These are phyloP conservation scores for Penicillium oxalicum DNA, from an alignment of 2,329 filamentous ascomycete genomes.

Conservation along the genomic window DNA sequence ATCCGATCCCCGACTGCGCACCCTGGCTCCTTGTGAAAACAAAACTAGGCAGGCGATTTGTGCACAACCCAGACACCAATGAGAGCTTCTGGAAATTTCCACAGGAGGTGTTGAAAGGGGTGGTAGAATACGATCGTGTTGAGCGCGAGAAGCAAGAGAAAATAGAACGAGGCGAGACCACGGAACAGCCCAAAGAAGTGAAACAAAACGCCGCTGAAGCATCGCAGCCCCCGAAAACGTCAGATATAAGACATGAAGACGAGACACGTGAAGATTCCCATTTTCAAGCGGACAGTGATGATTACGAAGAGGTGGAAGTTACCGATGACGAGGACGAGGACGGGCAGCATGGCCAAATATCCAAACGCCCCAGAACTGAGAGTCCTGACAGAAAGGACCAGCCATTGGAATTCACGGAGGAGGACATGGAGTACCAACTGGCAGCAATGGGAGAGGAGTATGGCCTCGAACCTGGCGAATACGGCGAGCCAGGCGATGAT, in stretches of 20 bases:
- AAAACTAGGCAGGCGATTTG: slow-evolving; percentile 81
- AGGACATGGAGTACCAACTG: slow-evolving; percentile 88
- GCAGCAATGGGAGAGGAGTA: slow-evolving; percentile 85
- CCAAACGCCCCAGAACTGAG: slow-evolving; percentile 50
- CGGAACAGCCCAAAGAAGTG: slow-evolving; percentile 18
- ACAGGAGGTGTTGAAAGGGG: slow-evolving; percentile 71
- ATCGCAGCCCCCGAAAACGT: slow-evolving; percentile 3
- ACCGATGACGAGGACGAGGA: slow-evolving; percentile 51
- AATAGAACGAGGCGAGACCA: slow-evolving; percentile 39
- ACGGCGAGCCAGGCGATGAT: slow-evolving; percentile 55
- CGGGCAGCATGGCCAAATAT: slow-evolving; percentile 47
- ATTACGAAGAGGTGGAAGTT: slow-evolving; percentile 74
- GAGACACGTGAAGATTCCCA: slow-evolving; percentile 17
- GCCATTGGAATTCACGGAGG: slow-evolving; percentile 78
- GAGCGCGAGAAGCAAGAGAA: slow-evolving; percentile 64
- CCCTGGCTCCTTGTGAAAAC: slow-evolving; percentile 94
- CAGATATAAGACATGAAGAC: not conserved
- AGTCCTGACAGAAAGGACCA: slow-evolving; percentile 43
- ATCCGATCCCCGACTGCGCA: slow-evolving; percentile 70
- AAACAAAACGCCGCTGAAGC: slow-evolving; percentile 16
- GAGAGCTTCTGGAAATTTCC: slow-evolving; percentile 95
- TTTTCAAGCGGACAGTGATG: slow-evolving; percentile 54
- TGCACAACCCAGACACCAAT: slow-evolving; percentile 79
- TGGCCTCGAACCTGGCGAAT: slow-evolving; percentile 69
- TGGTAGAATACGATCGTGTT: slow-evolving; percentile 60